Conservation (phyloP, 2,329 filamentous ascomycete species). For the Arachnomyces sp. region DNA sequence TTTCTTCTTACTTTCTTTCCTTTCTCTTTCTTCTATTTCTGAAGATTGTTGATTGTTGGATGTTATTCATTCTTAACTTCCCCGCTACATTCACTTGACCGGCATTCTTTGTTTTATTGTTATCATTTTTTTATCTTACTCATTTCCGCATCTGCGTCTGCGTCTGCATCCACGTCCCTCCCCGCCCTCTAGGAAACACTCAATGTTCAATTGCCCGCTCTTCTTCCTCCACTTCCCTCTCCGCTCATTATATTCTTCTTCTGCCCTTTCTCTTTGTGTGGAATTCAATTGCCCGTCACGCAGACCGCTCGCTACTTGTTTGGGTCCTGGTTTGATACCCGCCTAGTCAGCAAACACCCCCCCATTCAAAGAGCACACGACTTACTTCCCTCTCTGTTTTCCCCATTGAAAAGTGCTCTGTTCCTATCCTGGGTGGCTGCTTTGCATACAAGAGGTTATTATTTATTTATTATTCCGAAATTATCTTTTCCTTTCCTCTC, state of each 20-base stretch:
- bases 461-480: conserved; percentile 8
- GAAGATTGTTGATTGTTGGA: no score
- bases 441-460: conserved; percentile 16
- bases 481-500: conserved; percentile 11
- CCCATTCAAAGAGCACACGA: conserved; percentile 13
- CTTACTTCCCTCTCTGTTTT: conserved; percentile 16
- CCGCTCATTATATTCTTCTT: conserved; percentile 8
- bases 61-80: no score
- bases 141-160: no score
- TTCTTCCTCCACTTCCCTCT: conserved; percentile 9
- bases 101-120: conserved; percentile 4
- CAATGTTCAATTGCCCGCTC: conserved; percentile 18
- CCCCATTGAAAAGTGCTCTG: no score
- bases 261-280: conserved; percentile 5
- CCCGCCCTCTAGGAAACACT: conserved; percentile 11
- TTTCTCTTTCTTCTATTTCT: conserved; percentile 1
- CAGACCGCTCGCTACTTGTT: conserved; percentile 8
- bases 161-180: conserved; percentile 1
- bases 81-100: no score
- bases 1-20: conserved; percentile 4
- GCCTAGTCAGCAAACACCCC: conserved; percentile 12
- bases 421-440: conserved; percentile 25
- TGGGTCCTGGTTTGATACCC: conserved; percentile 13
- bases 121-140: conserved; percentile 9
- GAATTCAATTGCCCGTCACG: background rate